Base-by-base conservation (phyloP, 2,329 filamentous ascomycete genomes). In the Emericellopsis cladophorae region DNA sequence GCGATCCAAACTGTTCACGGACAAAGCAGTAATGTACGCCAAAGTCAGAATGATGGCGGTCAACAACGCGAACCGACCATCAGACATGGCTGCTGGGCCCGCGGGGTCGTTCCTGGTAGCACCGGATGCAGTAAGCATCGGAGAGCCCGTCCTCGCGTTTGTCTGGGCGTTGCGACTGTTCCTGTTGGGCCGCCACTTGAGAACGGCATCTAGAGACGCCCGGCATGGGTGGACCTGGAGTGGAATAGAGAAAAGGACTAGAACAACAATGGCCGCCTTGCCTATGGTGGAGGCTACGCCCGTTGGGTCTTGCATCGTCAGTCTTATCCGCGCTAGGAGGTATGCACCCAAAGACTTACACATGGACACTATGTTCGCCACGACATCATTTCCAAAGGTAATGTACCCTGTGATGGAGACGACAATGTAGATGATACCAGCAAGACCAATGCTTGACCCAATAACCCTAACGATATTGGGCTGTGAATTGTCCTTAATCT, bases 201-300 rank as follows among this genome's bases (percentile, higher is more conserved):
- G 63, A n/a, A 95, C 86, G 1, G 92, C 90, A 53, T 96, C 88
- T 23, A 96, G 69, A 14, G 86, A 94, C n/a, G 92, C 92, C 45
- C 92, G 80, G 63, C 92, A 96, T 0, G 92, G 92, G 56, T 98
- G 92, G 31, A 95, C 83, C 60, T 98, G 92, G 1, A 98, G 74
- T 1, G 92, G 92, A 45, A 96, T 90, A 14, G 88, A 95, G 59
- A 98, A 96, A 60, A 93, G 88, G 50, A 98, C 92, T 1, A 98
- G 77, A 43, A 96, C 73, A 31, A 98, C 92, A 48, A 98, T 98
- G 37, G 92, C 92, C 3, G 88, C 86, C 49, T 93, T 90, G 41
- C 86, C 92, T 50, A 98, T 88, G 2, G 90, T 96, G 2, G 89
- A 90, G 14, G 84, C 81, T 35, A 86, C 72, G 24, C 61, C 59